A percentile compares a stretch with the other conserved stretches of the same genome.
Conservation (phyloP, 2,329 filamentous ascomycete species). For the Stemphylium beticola region DNA sequence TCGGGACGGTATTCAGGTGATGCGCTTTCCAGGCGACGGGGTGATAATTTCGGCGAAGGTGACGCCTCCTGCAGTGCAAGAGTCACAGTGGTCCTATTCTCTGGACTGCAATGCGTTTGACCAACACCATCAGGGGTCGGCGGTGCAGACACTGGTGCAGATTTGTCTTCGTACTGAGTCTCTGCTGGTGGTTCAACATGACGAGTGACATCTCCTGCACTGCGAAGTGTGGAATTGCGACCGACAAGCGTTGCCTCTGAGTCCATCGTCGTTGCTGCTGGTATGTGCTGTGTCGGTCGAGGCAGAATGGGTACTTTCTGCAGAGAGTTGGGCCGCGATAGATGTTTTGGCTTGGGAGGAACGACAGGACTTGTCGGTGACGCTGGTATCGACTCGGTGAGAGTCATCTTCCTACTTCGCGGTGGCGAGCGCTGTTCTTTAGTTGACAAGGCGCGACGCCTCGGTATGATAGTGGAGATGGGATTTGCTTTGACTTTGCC, state of each 20-base stretch:
- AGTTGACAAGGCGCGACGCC: conserved; percentile 30
- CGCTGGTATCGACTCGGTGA: conserved; percentile 19
- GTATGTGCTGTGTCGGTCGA: conserved; percentile 9
- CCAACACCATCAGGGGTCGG: conserved; percentile 17
- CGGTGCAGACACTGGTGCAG: conserved; percentile 3
- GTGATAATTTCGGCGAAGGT: conserved; percentile 10
- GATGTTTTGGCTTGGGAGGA: conserved; percentile 18
- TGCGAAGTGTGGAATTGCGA: conserved; percentile 24
- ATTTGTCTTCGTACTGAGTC: conserved; percentile 2
- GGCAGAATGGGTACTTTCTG: conserved; percentile 22
- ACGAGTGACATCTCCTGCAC: conserved; percentile 7
- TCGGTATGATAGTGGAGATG: conserved; percentile 14
- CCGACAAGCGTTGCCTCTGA: conserved; percentile 39
- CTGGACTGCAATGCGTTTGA: conserved; percentile 6
- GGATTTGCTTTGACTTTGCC: conserved; percentile 26
- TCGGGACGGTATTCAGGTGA: conserved; percentile 26
- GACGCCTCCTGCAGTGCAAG: conserved; percentile 5
- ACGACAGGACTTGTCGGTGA: conserved; percentile 19
- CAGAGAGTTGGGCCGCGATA: conserved; percentile 23
- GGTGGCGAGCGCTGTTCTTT: conserved; percentile 24
- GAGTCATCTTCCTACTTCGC: conserved; percentile 26
- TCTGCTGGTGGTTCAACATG: conserved; percentile 5
- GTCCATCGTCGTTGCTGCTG: conserved; percentile 25
- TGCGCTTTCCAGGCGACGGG: background rate
- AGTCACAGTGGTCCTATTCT: conserved; percentile 4